phyloP scores from a whole-genome alignment of 1,284 basidiomycete genomes.

The Jaminaea rosea region DNA sequence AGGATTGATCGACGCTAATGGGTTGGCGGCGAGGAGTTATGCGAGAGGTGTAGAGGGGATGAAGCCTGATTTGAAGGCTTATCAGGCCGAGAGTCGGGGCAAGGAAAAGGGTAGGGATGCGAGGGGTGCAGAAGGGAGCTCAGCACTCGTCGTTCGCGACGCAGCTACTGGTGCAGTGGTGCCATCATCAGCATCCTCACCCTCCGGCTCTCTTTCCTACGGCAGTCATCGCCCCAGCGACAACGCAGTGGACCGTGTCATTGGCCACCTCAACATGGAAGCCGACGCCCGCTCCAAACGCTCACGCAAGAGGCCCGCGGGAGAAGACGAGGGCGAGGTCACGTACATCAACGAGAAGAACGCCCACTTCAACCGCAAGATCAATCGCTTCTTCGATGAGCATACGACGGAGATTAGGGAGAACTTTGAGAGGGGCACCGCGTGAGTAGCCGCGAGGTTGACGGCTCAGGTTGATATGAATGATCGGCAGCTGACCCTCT shows the following conservation, averaged over 20 bases:
- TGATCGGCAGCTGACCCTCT: too few species aligned
- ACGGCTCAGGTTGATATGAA: too few species aligned
- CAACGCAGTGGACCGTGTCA: slow-evolving; percentile 85
- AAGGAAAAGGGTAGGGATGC: too few species aligned
- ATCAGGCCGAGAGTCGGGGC: too few species aligned
- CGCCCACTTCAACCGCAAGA: slow-evolving; percentile 98
- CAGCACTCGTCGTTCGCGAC: too few species aligned
- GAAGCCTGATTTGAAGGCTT: slow-evolving; percentile 74
- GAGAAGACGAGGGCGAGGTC: slow-evolving; percentile 87
- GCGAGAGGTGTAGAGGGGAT: slow-evolving; percentile 78
- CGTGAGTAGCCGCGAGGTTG: slow-evolving; percentile 9
- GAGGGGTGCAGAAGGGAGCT: slow-evolving; percentile 65
- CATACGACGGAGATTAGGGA: slow-evolving; percentile 67
- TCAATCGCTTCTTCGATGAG: slow-evolving; percentile 93
- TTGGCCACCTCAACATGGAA: slow-evolving; percentile 83
- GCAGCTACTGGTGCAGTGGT: too few species aligned
- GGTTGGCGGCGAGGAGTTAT: slow-evolving; percentile 77
- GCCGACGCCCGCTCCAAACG: slow-evolving; percentile 53
- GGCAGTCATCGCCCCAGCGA: slow-evolving; percentile 88
- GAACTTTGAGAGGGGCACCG: slow-evolving; percentile 27
- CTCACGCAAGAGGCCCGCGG: slow-evolving; percentile 66
- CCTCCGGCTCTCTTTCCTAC: slow-evolving; percentile 54
- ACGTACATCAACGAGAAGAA: slow-evolving; percentile 99
- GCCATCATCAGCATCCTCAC: background rate
- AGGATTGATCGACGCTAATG: slow-evolving; percentile 77